A percentile compares a stretch with the other conserved stretches of the same genome.
These are phyloP conservation scores for Thuja plicata DNA, from an alignment of 83 land plant genomes.

Conservation along the genomic window DNA sequence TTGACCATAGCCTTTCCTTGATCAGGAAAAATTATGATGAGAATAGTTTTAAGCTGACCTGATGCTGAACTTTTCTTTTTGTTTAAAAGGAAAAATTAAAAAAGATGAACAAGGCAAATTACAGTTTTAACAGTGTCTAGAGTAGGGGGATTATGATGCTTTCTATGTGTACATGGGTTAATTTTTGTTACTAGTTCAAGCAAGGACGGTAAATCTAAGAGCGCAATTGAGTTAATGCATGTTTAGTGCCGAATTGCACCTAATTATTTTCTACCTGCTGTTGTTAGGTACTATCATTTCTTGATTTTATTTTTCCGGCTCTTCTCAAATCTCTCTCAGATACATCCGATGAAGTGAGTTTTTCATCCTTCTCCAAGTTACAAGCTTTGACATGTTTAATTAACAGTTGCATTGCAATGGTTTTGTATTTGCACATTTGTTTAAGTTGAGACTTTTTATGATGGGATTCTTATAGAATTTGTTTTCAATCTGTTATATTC, in stretches of 20 bases:
- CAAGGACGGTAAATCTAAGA: neutral
- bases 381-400: neutral
- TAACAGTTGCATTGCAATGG: constrained; percentile 6
- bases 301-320: constrained; percentile 79
- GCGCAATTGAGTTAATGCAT: neutral
- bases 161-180: neutral
- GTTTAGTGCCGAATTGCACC: neutral
- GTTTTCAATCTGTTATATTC: neutral
- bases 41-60: neutral
- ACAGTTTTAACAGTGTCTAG: neutral
- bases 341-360: constrained; percentile 85
- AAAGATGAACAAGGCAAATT: neutral
- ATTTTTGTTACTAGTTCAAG: neutral
- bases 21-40: neutral
- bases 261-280: neutral
- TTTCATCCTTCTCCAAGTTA: neutral
- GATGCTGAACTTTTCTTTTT: neutral
- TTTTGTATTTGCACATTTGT: neutral
- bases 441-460: neutral
- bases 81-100: neutral
- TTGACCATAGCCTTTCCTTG: neutral
- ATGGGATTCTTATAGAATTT: neutral
- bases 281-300: constrained; percentile 76
- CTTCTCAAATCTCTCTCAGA: constrained; percentile 84
- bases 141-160: neutral